phyloP scores from a whole-genome alignment of 108 stramenopile species.

The Cyclotella distinguenda region DNA sequence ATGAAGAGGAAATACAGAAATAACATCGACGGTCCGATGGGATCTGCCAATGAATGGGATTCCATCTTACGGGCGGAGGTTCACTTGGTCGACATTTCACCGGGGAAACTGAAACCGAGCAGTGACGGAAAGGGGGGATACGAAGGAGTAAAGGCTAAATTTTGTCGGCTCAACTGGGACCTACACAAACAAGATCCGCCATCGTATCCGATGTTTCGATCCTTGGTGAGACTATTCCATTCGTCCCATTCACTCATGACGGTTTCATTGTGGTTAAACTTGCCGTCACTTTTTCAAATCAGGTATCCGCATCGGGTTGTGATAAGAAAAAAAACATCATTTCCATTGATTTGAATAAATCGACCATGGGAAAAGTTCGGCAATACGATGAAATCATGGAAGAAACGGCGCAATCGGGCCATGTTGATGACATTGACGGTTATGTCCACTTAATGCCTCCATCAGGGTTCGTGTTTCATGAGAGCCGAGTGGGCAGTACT shows the following conservation, averaged over 20 bases:
- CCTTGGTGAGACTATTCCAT: slow-evolving; percentile 16
- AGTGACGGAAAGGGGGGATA: neutral
- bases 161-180: slow-evolving; percentile 71
- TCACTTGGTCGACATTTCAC: neutral
- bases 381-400: slow-evolving; percentile 46
- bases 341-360: slow-evolving; percentile 45
- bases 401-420: slow-evolving; percentile 1
- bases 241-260: neutral
- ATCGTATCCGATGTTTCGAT: slow-evolving; percentile 29
- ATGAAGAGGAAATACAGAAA: neutral
- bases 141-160: slow-evolving; percentile 51
- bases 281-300: neutral
- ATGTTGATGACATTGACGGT: neutral
- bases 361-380: slow-evolving; percentile 40
- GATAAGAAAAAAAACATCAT: slow-evolving; percentile 17
- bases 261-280: neutral
- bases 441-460: slow-evolving; percentile 37
- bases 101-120: neutral
- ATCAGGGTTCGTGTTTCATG: slow-evolving; percentile 92
- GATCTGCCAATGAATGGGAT: neutral
- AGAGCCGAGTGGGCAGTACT: slow-evolving; percentile 90
- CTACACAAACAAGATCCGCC: slow-evolving; percentile 60
- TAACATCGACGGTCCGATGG: no score
- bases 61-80: slow-evolving; percentile 3
- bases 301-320: slow-evolving; percentile 29